Conservation (phyloP, 2,329 filamentous ascomycete genomes). For the Stachybotrys elegans region DNA sequence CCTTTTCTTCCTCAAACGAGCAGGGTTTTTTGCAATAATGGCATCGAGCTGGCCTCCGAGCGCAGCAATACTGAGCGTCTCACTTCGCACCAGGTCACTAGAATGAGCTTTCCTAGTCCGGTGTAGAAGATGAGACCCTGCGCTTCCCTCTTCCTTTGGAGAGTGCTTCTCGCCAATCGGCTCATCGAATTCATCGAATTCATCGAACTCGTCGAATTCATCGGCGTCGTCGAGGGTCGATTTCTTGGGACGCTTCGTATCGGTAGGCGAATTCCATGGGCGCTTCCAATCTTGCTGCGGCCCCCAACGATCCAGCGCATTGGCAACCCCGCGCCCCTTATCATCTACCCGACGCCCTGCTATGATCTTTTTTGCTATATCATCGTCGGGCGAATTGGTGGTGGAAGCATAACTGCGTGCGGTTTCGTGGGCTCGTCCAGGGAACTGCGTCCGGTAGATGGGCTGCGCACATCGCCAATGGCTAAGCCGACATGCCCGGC, state of each 20-base stretch:
- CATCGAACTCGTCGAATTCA: not conserved
- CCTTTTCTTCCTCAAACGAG: constrained; percentile 17
- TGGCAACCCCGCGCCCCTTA: too few relatives aligned
- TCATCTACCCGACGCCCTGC: too few relatives aligned
- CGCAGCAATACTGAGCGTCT: constrained; percentile 24
- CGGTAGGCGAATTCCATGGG: not conserved
- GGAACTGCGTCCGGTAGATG: too few relatives aligned
- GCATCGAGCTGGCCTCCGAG: constrained; percentile 35
- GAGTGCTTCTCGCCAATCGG: not conserved
- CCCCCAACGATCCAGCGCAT: too few relatives aligned
- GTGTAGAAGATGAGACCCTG: too few relatives aligned
- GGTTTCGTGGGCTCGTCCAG: too few relatives aligned
- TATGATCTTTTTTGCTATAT: too few relatives aligned
- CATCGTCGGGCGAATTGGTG: too few relatives aligned
- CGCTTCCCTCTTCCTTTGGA: not conserved
- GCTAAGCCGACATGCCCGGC: constrained; percentile 26
- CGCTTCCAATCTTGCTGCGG: too few relatives aligned
- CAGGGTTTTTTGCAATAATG: constrained; percentile 40
- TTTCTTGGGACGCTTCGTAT: not conserved
- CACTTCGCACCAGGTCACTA: constrained; percentile 19
- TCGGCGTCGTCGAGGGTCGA: not conserved
- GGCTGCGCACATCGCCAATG: too few relatives aligned
- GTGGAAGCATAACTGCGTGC: too few relatives aligned
- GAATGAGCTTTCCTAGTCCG: too few relatives aligned
- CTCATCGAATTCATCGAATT: not conserved